Percentiles rank a stretch among this genome's conserved stretches.
Evolutionary conservation across 2,329 filamentous ascomycete species (phyloP).

Genomic region (Dactylella cylindrospora): DNA sequence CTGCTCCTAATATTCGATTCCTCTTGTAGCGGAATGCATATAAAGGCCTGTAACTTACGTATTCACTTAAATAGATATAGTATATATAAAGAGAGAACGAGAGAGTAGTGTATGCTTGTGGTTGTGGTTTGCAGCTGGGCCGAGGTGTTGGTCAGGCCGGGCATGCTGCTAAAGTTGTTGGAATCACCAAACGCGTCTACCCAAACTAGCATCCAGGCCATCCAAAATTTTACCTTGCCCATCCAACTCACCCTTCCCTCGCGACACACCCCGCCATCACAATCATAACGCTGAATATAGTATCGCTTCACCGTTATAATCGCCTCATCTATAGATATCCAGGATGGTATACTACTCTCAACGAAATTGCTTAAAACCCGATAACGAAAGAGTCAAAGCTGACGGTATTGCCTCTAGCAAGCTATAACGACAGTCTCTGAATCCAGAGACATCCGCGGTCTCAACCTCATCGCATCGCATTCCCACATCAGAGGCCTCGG

Average conservation of each 20-base stretch:
- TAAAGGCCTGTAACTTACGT: not conserved
- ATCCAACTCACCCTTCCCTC: slow-evolving; percentile 9
- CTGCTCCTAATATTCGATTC: too few relatives aligned
- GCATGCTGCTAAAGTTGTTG: too few relatives aligned
- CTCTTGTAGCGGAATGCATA: too few relatives aligned
- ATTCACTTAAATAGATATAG: not conserved
- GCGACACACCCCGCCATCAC: too few relatives aligned
- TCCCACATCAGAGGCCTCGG: slow-evolving; percentile 96
- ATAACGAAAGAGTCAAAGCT: not conserved
- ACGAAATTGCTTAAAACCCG: not conserved
- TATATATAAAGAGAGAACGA: not conserved
- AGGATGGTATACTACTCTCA: slow-evolving; percentile 19
- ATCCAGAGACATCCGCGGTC: slow-evolving; percentile 89
- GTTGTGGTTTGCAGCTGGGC: too few relatives aligned
- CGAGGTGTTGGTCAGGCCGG: too few relatives aligned
- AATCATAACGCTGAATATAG: too few relatives aligned
- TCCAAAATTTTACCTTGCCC: slow-evolving; percentile 14
- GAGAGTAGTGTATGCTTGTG: too few relatives aligned
- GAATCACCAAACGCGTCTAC: slow-evolving; percentile 26
- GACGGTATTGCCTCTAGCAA: too few relatives aligned
- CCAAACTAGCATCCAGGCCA: slow-evolving; percentile 15
- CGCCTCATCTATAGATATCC: too few relatives aligned
- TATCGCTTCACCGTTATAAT: too few relatives aligned
- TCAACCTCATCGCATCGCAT: slow-evolving; percentile 97
- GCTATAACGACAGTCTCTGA: slow-evolving; percentile 81